Percentiles rank a stretch among this genome's conserved stretches.
Conservation (phyloP, 2,329 filamentous ascomycete genomes). For the Colletotrichum musicola region DNA sequence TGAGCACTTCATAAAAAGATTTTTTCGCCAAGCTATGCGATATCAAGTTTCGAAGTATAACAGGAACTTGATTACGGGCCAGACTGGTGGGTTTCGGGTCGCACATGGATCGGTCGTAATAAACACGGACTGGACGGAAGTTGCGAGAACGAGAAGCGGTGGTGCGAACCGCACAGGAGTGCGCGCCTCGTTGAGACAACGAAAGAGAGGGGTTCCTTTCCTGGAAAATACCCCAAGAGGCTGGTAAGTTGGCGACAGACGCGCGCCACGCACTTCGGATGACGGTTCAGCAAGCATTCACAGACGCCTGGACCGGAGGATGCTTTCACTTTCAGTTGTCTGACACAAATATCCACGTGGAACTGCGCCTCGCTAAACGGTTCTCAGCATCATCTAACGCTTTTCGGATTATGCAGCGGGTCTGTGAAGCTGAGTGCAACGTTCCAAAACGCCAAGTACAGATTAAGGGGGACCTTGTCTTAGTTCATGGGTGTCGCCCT, state of each 20-base stretch:
- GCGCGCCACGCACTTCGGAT: slow-evolving; percentile 28
- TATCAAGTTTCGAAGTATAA: slow-evolving; percentile 1
- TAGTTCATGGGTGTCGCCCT: not conserved
- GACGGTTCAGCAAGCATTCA: slow-evolving; percentile 2
- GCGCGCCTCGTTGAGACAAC: too few species aligned
- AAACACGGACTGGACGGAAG: not conserved
- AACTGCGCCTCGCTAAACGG: slow-evolving; percentile 14
- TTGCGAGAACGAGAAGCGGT: too few species aligned
- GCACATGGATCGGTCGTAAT: not conserved
- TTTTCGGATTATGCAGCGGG: slow-evolving; percentile 20
- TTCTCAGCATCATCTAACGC: slow-evolving; percentile 13
- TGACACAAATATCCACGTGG: slow-evolving; percentile 35
- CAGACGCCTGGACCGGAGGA: slow-evolving; percentile 11
- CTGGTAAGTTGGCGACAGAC: slow-evolving; percentile 34
- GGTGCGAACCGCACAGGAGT: too few species aligned
- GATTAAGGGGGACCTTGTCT: slow-evolving; percentile 35
- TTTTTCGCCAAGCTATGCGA: not conserved
- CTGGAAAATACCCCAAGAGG: slow-evolving; percentile 10
- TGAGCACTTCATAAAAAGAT: not conserved
- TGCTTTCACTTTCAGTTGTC: slow-evolving; percentile 6
- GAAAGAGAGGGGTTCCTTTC: slow-evolving; percentile 3
- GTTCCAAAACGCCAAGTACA: slow-evolving; percentile 34
- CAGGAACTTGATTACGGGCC: not conserved
- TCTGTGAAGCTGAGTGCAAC: not conserved
- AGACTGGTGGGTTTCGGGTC: not conserved